Evolutionary conservation across 306 rosid genomes (phyloP).

Genomic region (Lithocarpus polystachyus): DNA sequence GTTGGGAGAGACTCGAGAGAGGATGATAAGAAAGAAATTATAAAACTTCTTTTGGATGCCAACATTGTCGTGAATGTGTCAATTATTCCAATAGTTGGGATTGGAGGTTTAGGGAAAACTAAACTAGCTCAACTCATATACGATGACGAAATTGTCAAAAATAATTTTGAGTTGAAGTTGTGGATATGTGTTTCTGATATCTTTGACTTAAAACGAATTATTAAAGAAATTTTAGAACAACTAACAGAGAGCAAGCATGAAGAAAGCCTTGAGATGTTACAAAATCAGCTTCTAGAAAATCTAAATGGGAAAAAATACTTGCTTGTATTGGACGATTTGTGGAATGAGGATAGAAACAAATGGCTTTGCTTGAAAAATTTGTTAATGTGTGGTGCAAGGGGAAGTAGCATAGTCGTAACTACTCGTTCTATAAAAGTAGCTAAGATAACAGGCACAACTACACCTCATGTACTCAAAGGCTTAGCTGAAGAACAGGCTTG

Average conservation of each 20-base stretch:
- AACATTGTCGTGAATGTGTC: neutral
- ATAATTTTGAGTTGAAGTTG: no score
- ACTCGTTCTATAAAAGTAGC: neutral
- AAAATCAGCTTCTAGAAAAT: no score
- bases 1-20: conserved; percentile 30
- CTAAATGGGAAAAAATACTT: no score
- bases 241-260: no score
- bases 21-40: neutral
- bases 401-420: conserved; percentile 16
- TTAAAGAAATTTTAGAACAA: no score
- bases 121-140: neutral
- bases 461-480: no score
- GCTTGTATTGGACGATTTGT: no score
- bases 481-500: no score
- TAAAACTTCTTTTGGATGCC: neutral
- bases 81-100: conserved; percentile 12
- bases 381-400: neutral
- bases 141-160: neutral
- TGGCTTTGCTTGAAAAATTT: neutral
- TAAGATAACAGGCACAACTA: neutral
- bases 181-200: no score
- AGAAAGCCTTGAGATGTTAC: no score
- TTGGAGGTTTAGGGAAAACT: neutral
- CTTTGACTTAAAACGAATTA: no score
- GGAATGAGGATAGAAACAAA: neutral